Base-by-base conservation (phyloP, 768 basidiomycete genomes). In the Suillus subluteus region DNA sequence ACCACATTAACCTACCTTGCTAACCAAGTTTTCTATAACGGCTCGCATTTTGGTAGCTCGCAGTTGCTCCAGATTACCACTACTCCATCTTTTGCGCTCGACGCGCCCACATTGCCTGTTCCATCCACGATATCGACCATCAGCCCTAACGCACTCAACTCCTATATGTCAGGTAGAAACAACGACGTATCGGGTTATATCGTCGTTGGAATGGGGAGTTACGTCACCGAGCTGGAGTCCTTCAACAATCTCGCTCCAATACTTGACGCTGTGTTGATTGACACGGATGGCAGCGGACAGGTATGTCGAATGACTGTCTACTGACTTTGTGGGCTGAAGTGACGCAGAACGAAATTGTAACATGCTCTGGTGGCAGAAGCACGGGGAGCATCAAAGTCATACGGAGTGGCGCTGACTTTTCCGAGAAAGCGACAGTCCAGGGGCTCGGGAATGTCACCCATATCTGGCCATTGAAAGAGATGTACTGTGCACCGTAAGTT, bases 221-320 rank as follows among this genome's bases (percentile, higher is more conserved):
- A 84, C 73, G 62, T 96, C 8, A 80, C 83, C 26, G 84, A 91
- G 11, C 68, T 95, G 26, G 85, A 91, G 41, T 82, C 80, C 9
- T 92, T 84, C 75, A 86, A 86, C 67, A 96, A 95, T 70, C 84
- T 97, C 68, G 93, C 91, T 0, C 96, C 95, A 0, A 92, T 96
- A 54, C 73, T 88, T 66, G 96, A 98, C 73, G 92, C 91, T 15
- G 81, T 86, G n/a, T 74, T 94, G 26, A 89, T 88, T 6, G 92
- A 95, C 74, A 78, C 80, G 3, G 92, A 94, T 64, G 84, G 84
- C 2, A 89, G 85, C 70, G 88, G 89, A 16, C 89, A 92, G 82
- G 90, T 91, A 67, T 40, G 83, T 71, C 9, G 48, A 35, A 58
- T 41, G 6, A 48, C 18, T 37, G 23, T 50, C 18, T 38, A 50